A percentile compares a stretch with the other conserved stretches of the same genome.
Evolutionary conservation across 192 early-diverging fungal species (phyloP).

Genomic region (Dimargaris cristalligena): DNA sequence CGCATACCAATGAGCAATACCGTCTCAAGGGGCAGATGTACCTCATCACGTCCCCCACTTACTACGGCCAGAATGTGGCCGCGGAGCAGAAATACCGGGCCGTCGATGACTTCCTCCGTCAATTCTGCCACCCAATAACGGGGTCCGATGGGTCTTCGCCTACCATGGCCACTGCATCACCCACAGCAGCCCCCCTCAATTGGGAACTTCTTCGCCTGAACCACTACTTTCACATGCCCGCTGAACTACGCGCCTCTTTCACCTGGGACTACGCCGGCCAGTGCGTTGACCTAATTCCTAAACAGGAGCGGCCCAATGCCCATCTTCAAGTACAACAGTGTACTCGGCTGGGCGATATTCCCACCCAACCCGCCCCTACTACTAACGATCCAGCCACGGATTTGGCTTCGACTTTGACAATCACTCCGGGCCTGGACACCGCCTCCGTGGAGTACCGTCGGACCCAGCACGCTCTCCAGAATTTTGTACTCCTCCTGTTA

Average conservation of each 20-base stretch:
- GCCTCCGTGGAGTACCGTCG: neutral
- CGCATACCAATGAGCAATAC: slow-evolving; percentile 1
- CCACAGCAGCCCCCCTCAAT: neutral
- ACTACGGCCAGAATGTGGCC: neutral
- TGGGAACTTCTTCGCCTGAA: slow-evolving; percentile 4
- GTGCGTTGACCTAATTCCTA: neutral
- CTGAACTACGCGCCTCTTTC: neutral
- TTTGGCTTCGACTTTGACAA: neutral
- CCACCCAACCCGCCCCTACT: neutral
- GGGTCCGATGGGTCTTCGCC: neutral
- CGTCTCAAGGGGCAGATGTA: slow-evolving; percentile 7
- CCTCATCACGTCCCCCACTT: slow-evolving; percentile 2
- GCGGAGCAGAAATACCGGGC: neutral
- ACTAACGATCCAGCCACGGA: neutral
- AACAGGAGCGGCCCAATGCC: neutral
- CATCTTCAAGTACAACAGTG: neutral
- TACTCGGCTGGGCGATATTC: neutral
- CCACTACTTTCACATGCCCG: neutral
- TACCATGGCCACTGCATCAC: neutral
- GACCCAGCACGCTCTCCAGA: neutral
- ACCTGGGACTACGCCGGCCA: slow-evolving; percentile 2
- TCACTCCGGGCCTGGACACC: no score
- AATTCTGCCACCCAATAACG: slow-evolving; percentile 1
- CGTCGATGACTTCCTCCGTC: neutral
- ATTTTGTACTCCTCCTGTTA: neutral